Conservation (phyloP, 2,329 filamentous ascomycete species). For the Colletotrichum cordylinicola region DNA sequence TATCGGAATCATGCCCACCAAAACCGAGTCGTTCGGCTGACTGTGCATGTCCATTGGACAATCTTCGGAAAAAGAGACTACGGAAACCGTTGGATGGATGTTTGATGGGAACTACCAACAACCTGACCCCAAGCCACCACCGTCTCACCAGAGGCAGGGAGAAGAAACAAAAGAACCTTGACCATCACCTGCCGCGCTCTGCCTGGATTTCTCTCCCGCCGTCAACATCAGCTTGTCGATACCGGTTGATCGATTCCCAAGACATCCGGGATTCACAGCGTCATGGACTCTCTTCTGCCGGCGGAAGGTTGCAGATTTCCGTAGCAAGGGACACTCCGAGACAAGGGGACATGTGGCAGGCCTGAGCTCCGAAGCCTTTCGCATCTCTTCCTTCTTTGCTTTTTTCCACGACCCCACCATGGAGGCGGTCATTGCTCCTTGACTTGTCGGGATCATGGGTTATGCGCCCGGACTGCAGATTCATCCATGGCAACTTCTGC, state of each 20-base stretch:
- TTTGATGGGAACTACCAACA: not conserved
- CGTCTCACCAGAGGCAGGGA: not conserved
- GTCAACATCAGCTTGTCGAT: not conserved
- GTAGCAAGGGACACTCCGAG: constrained; percentile 9
- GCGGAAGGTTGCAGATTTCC: not conserved
- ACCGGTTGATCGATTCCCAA: not conserved
- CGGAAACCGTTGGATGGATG: not conserved
- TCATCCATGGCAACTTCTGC: not conserved
- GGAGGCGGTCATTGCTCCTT: not conserved
- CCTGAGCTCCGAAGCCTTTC: not conserved
- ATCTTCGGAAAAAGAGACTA: not conserved
- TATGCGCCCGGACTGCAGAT: not conserved
- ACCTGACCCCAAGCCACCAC: not conserved
- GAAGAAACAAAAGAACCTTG: not conserved
- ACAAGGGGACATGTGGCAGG: not conserved
- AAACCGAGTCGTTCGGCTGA: not conserved
- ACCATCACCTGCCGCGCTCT: not conserved
- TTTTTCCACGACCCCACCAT: not conserved
- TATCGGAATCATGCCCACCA: not conserved
- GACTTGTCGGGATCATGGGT: constrained; percentile 1
- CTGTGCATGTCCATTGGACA: not conserved
- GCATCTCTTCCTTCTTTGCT: constrained; percentile 6
- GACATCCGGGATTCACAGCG: not conserved
- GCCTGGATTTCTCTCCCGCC: not conserved
- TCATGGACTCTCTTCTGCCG: not conserved